These are phyloP conservation scores for Penicillium palitans DNA, from an alignment of 2,329 filamentous ascomycete genomes.

Conservation along the genomic window DNA sequence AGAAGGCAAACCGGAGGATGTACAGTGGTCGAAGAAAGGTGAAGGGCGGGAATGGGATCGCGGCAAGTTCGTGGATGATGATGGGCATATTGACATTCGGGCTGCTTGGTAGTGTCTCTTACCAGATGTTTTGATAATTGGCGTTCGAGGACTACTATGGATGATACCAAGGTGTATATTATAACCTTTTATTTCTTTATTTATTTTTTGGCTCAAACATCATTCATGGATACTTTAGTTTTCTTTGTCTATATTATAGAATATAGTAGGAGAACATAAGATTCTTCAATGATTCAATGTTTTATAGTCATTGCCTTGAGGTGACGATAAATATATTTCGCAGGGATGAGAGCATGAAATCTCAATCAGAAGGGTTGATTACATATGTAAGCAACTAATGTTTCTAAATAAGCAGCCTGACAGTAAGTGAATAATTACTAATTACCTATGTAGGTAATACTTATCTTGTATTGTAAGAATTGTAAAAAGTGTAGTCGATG, in stretches of 20 bases:
- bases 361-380: not conserved
- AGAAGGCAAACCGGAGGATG: constrained; percentile 65
- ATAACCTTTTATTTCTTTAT: not conserved
- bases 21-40: constrained; percentile 71
- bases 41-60: constrained; percentile 57
- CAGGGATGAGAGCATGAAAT: not conserved
- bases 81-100: constrained; percentile 54
- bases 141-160: constrained; percentile 9
- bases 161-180: constrained; percentile 6
- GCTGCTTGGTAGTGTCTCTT: constrained; percentile 47
- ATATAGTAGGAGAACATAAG: too few relatives aligned
- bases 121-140: not conserved
- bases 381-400: not conserved
- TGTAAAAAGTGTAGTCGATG: not conserved
- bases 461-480: not conserved
- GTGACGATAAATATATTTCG: not conserved
- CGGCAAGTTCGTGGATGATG: constrained; percentile 60
- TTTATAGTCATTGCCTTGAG: not conserved
- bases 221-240: not conserved
- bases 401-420: too few relatives aligned
- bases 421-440: not conserved
- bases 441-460: too few relatives aligned
- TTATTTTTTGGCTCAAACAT: not conserved
- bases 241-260: not conserved
- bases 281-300: not conserved